These are phyloP conservation scores for Acidiella bohemica DNA, from an alignment of 495 filamentous ascomycete species.

Conservation along the genomic window DNA sequence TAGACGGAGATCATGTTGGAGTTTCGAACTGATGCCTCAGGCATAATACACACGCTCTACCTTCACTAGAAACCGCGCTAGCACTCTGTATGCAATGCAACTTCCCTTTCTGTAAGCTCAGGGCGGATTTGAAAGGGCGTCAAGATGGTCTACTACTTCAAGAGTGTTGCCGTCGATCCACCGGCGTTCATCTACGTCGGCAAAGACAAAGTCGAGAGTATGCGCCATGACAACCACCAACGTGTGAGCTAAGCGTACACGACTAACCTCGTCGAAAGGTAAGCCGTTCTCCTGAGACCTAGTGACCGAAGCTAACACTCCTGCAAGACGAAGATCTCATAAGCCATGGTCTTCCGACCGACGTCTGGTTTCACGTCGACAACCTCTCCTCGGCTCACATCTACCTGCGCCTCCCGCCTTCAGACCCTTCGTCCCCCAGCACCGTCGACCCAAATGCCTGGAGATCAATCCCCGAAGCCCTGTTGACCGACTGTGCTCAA, in stretches of 20 bases:
- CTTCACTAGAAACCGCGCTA: no score
- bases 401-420: slow-evolving; percentile 71
- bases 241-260: no score
- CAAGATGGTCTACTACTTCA: slow-evolving; percentile 91
- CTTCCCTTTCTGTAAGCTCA: no score
- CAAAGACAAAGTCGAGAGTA: slow-evolving; percentile 99
- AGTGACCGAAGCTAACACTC: no score
- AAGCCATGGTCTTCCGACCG: slow-evolving; percentile 79
- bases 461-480: slow-evolving; percentile 62
- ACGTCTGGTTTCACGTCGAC: slow-evolving; percentile 99
- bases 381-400: slow-evolving; percentile 94
- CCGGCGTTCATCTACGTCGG: slow-evolving; percentile 83
- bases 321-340: slow-evolving; percentile 84
- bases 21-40: no score
- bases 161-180: slow-evolving; percentile 62
- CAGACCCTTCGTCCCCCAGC: no score
- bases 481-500: slow-evolving; percentile 80
- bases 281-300: no score
- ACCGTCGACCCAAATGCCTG: slow-evolving; percentile 57
- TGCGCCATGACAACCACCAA: no score
- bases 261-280: no score
- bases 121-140: neutral
- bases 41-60: no score
- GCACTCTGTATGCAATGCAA: no score
- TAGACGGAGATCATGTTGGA: no score